Conservation (phyloP, 2,329 filamentous ascomycete genomes). For the Rhexocercosporidium sp. region DNA sequence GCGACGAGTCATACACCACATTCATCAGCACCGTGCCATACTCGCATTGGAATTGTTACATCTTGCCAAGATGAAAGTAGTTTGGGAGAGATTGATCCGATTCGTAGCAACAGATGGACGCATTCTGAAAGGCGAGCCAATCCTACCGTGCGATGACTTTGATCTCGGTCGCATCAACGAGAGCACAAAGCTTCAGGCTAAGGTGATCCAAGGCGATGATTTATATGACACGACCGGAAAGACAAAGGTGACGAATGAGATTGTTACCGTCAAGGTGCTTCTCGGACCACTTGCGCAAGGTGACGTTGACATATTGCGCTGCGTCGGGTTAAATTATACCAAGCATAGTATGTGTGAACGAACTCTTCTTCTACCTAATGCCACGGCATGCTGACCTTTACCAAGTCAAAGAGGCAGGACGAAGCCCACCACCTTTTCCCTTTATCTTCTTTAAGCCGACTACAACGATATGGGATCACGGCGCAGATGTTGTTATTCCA, state of each 20-base stretch:
- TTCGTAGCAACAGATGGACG: conserved; percentile 58
- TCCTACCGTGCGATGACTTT: conserved; percentile 50
- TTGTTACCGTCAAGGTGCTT: conserved; percentile 40
- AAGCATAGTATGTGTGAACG: conserved; percentile 53
- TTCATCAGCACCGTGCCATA: too few species aligned
- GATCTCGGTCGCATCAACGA: conserved; percentile 55
- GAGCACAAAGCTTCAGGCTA: conserved; percentile 55
- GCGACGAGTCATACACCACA: too few species aligned
- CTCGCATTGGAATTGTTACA: too few species aligned
- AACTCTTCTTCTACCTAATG: conserved; percentile 30
- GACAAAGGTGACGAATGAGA: conserved; percentile 44
- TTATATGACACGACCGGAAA: conserved; percentile 52
- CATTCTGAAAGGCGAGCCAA: conserved; percentile 57
- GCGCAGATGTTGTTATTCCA: conserved; percentile 49
- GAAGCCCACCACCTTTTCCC: conserved; percentile 54
- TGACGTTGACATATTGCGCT: conserved; percentile 59
- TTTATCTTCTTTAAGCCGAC: conserved; percentile 57
- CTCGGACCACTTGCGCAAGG: conserved; percentile 40
- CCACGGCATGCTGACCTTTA: not conserved
- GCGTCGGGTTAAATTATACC: conserved; percentile 64
- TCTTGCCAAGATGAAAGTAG: not conserved
- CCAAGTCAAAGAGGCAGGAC: conserved; percentile 56
- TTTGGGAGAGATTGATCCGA: conserved; percentile 59
- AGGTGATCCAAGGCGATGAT: conserved; percentile 55
- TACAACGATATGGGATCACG: conserved; percentile 46